Conservation (phyloP, 805 yeast species). For the Candida silvatica region DNA sequence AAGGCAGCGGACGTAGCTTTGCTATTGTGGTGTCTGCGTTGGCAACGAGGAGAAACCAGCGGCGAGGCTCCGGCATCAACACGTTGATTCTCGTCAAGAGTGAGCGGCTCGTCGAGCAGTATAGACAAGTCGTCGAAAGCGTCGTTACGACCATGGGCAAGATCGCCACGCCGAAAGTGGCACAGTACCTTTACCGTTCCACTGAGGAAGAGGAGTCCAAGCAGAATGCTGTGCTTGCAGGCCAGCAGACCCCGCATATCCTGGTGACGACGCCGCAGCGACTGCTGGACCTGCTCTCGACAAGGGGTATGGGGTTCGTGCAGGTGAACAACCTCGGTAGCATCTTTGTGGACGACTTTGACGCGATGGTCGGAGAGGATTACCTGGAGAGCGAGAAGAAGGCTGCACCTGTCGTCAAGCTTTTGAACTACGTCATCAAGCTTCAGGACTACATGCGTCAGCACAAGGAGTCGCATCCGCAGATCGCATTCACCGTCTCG, state of each 20-base stretch:
- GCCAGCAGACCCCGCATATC: slow-evolving; percentile 21
- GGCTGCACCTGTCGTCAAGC: slow-evolving; percentile 21
- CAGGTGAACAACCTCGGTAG: slow-evolving; percentile 19
- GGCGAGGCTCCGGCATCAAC: slow-evolving; percentile 20
- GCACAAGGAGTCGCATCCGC: slow-evolving; percentile 25
- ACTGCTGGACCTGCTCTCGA: slow-evolving; percentile 25
- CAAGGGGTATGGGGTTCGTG: slow-evolving; percentile 23
- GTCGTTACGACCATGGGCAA: background rate
- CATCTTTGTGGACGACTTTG: slow-evolving; percentile 27
- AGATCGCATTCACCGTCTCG: slow-evolving; percentile 19
- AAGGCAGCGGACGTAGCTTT: slow-evolving; percentile 24
- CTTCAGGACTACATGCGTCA: slow-evolving; percentile 23
- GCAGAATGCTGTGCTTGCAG: slow-evolving; percentile 17
- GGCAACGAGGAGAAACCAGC: slow-evolving; percentile 12
- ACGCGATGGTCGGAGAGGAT: slow-evolving; percentile 15
- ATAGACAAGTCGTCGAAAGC: slow-evolving; percentile 10
- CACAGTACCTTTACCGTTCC: slow-evolving; percentile 24
- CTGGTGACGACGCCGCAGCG: slow-evolving; percentile 28
- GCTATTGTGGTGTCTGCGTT: slow-evolving; percentile 21
- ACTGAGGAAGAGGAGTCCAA: slow-evolving; percentile 13
- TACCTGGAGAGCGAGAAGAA: slow-evolving; percentile 12
- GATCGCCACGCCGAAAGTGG: slow-evolving; percentile 9
- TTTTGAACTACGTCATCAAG: slow-evolving; percentile 23
- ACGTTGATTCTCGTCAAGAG: slow-evolving; percentile 24
- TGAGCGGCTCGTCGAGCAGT: slow-evolving; percentile 17